A percentile compares a stretch with the other conserved stretches of the same genome.
Conservation (phyloP, 768 basidiomycete genomes). For the Favolaschia claudopus region DNA sequence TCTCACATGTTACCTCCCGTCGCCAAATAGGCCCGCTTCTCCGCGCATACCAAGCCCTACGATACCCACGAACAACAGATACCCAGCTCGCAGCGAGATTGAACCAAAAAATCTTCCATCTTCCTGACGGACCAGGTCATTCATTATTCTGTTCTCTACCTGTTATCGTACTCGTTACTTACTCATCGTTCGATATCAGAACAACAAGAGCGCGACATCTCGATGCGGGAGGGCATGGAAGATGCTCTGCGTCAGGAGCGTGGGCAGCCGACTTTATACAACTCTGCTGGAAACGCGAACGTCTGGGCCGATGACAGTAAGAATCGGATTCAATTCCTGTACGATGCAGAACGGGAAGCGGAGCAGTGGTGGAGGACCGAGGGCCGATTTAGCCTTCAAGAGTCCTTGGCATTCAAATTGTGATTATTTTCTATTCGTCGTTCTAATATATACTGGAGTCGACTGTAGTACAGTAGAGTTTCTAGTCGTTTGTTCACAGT, state of each 20-base stretch:
- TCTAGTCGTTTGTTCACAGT: too few relatives aligned
- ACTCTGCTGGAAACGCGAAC: slow-evolving; percentile 49
- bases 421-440: too few relatives aligned
- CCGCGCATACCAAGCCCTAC: slow-evolving; percentile 59
- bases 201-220: slow-evolving; percentile 57
- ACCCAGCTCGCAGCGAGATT: slow-evolving; percentile 58
- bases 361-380: slow-evolving; percentile 66
- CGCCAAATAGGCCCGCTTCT: slow-evolving; percentile 56
- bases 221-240: slow-evolving; percentile 61
- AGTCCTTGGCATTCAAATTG: too few relatives aligned
- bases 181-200: too few relatives aligned
- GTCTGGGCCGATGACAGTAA: slow-evolving; percentile 66
- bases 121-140: slow-evolving; percentile 65
- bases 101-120: slow-evolving; percentile 64
- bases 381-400: too few relatives aligned
- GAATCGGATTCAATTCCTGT: slow-evolving; percentile 55
- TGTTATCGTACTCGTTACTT: too few relatives aligned
- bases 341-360: slow-evolving; percentile 60
- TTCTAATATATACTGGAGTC: too few relatives aligned
- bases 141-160: too few relatives aligned
- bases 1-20: slow-evolving; percentile 53
- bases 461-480: too few relatives aligned
- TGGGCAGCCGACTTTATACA: slow-evolving; percentile 13
- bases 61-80: slow-evolving; percentile 55
- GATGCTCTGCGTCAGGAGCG: slow-evolving; percentile 22